Percentiles rank a stretch among this genome's conserved stretches.
Conservation (phyloP, 176 grass and related monocot genomes). For the Saccharum officinarum region DNA sequence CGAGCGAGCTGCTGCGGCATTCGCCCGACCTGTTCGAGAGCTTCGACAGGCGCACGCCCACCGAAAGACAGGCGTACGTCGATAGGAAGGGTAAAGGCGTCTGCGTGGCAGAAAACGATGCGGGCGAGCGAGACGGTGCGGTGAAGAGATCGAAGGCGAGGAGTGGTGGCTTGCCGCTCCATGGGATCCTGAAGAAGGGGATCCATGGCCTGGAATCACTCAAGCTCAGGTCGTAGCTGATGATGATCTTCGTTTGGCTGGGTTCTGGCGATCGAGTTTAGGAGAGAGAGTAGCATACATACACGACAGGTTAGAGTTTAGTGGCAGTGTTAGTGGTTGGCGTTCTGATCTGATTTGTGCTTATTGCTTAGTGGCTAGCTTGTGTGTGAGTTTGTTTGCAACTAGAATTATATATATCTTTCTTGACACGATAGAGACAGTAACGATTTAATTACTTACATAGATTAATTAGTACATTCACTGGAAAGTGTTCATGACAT, state of each 20-base stretch:
- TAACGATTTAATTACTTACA: no score
- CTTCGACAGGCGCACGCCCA: constrained; percentile 27
- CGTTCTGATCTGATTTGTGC: constrained; percentile 8
- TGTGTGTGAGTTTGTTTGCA: constrained; percentile 11
- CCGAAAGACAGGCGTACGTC: background rate
- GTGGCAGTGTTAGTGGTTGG: background rate
- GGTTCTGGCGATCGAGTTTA: background rate
- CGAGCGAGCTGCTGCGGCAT: constrained; percentile 39
- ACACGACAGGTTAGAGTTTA: constrained; percentile 5
- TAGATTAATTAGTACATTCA: no score
- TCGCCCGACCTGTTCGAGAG: constrained; percentile 48
- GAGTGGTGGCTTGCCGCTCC: constrained; percentile 21
- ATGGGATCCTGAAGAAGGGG: constrained; percentile 43
- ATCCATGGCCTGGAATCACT: constrained; percentile 40
- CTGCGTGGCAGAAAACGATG: background rate
- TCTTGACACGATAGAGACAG: no score
- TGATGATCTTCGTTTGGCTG: background rate
- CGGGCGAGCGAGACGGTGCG: background rate
- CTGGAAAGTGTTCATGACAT: no score
- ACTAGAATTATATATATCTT: background rate
- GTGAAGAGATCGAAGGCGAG: constrained; percentile 16
- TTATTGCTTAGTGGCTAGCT: constrained; percentile 17
- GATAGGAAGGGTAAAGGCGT: constrained; percentile 47
- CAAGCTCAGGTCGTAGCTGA: constrained; percentile 21
- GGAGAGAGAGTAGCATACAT: background rate